A percentile compares a stretch with the other conserved stretches of the same genome.
Conservation (phyloP, 2,329 filamentous ascomycete genomes). For the Neocatenulostroma microsporum region DNA sequence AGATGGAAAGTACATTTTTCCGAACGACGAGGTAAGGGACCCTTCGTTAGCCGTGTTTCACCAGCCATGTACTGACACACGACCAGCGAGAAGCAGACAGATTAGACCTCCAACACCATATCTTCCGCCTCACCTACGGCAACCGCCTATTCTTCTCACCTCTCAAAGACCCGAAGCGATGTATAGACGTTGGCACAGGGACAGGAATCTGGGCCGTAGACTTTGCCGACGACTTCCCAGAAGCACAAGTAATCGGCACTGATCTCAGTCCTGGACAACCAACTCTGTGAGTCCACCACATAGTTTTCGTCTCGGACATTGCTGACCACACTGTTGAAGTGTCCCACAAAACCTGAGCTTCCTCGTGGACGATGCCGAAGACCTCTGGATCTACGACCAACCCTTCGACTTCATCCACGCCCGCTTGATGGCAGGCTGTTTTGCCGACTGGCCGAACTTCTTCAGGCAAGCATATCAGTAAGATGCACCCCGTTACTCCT, state of each 20-base stretch:
- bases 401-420: constrained; percentile 52
- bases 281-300: constrained; percentile 25
- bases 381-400: constrained; percentile 49
- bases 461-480: constrained; percentile 43
- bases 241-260: constrained; percentile 36
- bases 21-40: constrained; percentile 34
- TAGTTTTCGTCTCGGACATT: neutral
- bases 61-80: constrained; percentile 11
- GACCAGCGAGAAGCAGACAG: constrained; percentile 30
- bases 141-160: constrained; percentile 42
- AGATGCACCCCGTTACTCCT: constrained; percentile 7
- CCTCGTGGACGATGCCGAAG: constrained; percentile 55
- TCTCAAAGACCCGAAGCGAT: constrained; percentile 33
- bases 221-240: constrained; percentile 38
- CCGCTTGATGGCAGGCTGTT: constrained; percentile 43
- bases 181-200: constrained; percentile 47
- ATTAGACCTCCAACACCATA: constrained; percentile 35
- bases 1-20: constrained; percentile 35
- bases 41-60: constrained; percentile 5
- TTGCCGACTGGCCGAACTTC: constrained; percentile 48
- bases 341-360: constrained; percentile 56
- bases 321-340: constrained; percentile 22
- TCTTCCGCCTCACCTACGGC: constrained; percentile 42
- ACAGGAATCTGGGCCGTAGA: constrained; percentile 53
- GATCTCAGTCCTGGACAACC: constrained; percentile 47